Evolutionary conservation across 139 green algal species (phyloP), one percentile per base, ranked within the genome.

Genomic region (Coelastrella sp.): DNA sequence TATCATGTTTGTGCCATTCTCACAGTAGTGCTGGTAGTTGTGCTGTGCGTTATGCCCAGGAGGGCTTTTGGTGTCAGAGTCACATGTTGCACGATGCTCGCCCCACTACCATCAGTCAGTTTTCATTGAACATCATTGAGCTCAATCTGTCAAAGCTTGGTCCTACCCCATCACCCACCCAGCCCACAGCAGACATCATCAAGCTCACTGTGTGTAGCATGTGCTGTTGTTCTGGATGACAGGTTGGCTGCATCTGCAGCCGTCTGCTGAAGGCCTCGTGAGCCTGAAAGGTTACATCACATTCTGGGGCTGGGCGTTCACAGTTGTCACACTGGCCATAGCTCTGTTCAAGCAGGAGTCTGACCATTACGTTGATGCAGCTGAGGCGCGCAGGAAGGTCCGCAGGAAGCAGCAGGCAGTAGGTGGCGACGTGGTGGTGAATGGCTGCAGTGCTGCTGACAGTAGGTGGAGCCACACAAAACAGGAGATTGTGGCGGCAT

Each of bases 281-380:
- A 93, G 87, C 3, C 86, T 98, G 45, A 73, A 62, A 1, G 87
- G 77, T 4, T 98, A 98, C 89, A 83, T 98, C 35, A 84, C 86
- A 2, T 94, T 96, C 74, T 98, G 96, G 96, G 96, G 96, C 69
- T 93, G 80, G 81, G 81, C 89, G 0, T 98, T 97, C 78, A 85
- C 89, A 0, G 41, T 88, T 0, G 87, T 95, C 45, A 98, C 96
- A 0, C 21, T 91, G 6, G 67, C 69, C 19, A 85, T 98, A 5
- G 88, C 89, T 6, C 25, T 94, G 3, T 51, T 94, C 41, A 94
- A 95, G 64, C 59, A 63, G 5, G 92, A 96, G 48, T 41, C 79
- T 43, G 73, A 71, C 63, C 27, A 80, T 40, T 35, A 40, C 9
- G 80, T 30, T 23, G 60, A 84, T 17, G 40, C 53, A n/a, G 53